These are phyloP conservation scores for Cystobasidium sp. DNA, from an alignment of 1,284 basidiomycete species.

Conservation along the genomic window DNA sequence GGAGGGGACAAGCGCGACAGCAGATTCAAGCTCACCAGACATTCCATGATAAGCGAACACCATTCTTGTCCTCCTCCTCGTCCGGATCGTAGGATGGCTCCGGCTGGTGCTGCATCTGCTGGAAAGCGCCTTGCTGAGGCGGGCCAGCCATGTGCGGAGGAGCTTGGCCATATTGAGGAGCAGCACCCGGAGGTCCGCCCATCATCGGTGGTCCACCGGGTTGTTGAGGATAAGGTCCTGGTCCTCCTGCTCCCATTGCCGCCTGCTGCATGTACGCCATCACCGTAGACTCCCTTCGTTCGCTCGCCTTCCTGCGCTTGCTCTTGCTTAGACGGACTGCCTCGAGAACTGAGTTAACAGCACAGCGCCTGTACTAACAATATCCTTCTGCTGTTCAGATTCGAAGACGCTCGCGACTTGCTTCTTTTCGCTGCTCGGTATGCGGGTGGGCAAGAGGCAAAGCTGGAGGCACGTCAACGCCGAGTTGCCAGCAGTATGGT, in stretches of 20 bases:
- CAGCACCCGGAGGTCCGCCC: slow-evolving; percentile 19
- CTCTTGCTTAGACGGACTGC: slow-evolving; percentile 11
- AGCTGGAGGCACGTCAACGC: too few species aligned
- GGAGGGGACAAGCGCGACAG: background rate
- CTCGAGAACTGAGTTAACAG: background rate
- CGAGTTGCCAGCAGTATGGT: too few species aligned
- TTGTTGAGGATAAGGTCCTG: slow-evolving; percentile 25
- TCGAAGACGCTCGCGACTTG: too few species aligned
- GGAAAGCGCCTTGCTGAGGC: slow-evolving; percentile 22
- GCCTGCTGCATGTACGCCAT: slow-evolving; percentile 31
- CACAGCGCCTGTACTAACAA: background rate
- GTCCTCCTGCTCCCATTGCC: slow-evolving; percentile 8
- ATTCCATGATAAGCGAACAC: slow-evolving; percentile 77
- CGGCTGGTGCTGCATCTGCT: slow-evolving; percentile 33
- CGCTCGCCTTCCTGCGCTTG: background rate
- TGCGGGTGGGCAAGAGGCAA: too few species aligned
- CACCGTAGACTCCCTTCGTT: background rate
- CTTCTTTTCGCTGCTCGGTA: too few species aligned
- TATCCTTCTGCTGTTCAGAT: background rate
- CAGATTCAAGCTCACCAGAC: slow-evolving; percentile 62
- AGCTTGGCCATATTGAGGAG: slow-evolving; percentile 31
- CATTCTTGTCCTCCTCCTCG: slow-evolving; percentile 53
- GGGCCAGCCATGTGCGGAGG: slow-evolving; percentile 27
- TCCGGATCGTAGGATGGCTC: slow-evolving; percentile 45
- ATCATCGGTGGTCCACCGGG: slow-evolving; percentile 26